Evolutionary conservation across 305 asterid species (phyloP), one percentile per base, ranked within the genome.

Genomic region (Withania somnifera): DNA sequence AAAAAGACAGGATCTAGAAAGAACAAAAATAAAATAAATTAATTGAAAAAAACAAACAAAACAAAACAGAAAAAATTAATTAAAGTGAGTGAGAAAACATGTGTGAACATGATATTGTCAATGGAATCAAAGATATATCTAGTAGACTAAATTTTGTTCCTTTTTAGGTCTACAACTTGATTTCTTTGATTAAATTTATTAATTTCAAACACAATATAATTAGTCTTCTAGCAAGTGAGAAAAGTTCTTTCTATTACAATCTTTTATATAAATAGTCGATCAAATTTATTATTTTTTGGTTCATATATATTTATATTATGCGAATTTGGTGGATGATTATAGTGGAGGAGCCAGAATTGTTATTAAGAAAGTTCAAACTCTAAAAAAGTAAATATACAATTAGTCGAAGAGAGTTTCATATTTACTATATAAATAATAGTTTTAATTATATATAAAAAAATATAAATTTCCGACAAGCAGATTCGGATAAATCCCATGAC

Each of bases 51-150:
- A 7, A 15, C n/a, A 9, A 10, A 64, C n/a, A n/a, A n/a, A n/a
- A n/a, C n/a, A n/a, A n/a, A n/a, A n/a, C n/a, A n/a, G n/a, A n/a
- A n/a, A n/a, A n/a, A n/a, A n/a, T n/a, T n/a, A n/a, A n/a, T 0
- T 2, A 4, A 22, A 3, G 32, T 7, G 3, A 71, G 24, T 42
- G 7, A 45, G 40, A 45, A 15, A 9, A 75, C 61, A 75, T 75
- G 79, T 71, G 79, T 75, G 79, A 75, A 75, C 60, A 75, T 28
- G 26, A 13, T 14, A 4, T 75, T 15, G 40, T 75, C 45, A 4
- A 75, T 75, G 17, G 45, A 45, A 45, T 71, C 40, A 22, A 71
- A 42, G 22, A 60, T 36, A 71, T 42, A 1, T 11, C 40, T 7
- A 36, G 6, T 22, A 19, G 5, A 73, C 22, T 20, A 22, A 22